Evolutionary conservation across 352 stramenopile genomes (phyloP), one percentile per base, ranked within the genome.

Genomic region (Pythium aquatile): DNA sequence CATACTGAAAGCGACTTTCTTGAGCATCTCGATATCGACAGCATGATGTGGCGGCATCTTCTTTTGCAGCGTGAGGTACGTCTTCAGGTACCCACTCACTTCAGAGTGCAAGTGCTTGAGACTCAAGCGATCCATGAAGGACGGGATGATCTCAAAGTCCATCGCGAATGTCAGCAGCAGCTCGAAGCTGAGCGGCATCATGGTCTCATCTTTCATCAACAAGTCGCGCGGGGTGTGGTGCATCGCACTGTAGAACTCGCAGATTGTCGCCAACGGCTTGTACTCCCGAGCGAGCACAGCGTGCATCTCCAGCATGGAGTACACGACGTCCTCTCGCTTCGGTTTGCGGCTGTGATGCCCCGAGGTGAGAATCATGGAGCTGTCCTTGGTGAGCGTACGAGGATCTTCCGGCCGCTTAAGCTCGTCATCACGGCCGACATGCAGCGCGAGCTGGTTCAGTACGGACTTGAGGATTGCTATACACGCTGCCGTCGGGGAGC

Each of bases 291-390:
- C 79, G 2, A 93, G 56, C 11, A 92, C 71, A 13, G 60, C 64
- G 28, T 81, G 78, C 85, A 92, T 93, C 60, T 92, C 85, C 29
- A 92, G 63, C 78, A 93, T 92, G 4, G 85, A 84, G 39, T 81
- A 88, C 5, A 93, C 65, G 5, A 91, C 72, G 32, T 90, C 76
- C 49, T 90, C 81, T 0, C 76, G 75, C 55, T 70, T 79, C 16
- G 68, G 65, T 30, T 67, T 84, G 24, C 69, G 53, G 35, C 6
- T 46, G 48, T 65, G 40, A 3, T 57, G 49, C 9, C 20, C 40
- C 3, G 28, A 30, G 5, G 52, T 29, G 3, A 58, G 59, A 5
- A 73, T 67, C 14, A 63, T 48, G 1, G 44, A 49, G 57, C 55
- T 63, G 1, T 65, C 17, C 24, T 32, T 67, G 14, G 51, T 69